These are phyloP conservation scores for Penicillium desertorum DNA, from an alignment of 495 filamentous ascomycete species.

Conservation along the genomic window DNA sequence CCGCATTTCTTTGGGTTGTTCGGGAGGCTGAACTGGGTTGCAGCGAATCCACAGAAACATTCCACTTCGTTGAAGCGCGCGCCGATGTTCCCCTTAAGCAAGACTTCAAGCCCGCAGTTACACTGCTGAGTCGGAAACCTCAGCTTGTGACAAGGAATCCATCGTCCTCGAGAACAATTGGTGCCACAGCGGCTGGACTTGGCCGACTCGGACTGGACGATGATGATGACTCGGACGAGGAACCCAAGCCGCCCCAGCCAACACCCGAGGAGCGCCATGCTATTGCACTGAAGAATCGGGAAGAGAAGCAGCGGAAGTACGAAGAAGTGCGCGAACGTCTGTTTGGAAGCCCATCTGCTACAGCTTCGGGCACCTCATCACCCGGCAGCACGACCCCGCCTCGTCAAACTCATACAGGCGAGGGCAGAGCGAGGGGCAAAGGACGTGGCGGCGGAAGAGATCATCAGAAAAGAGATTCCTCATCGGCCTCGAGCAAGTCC, in stretches of 20 bases:
- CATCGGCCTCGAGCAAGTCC: slow-evolving; percentile 43
- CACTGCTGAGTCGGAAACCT: slow-evolving; percentile 81
- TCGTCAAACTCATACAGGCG: slow-evolving; percentile 34
- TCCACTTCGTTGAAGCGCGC: slow-evolving; percentile 69
- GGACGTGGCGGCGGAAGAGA: slow-evolving; percentile 40
- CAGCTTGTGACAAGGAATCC: slow-evolving; percentile 41
- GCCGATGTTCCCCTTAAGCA: slow-evolving; percentile 68
- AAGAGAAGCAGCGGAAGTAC: slow-evolving; percentile 87
- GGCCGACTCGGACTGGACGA: slow-evolving; percentile 51
- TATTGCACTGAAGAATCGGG: slow-evolving; percentile 70
- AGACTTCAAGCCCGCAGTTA: slow-evolving; percentile 81
- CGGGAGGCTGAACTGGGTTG: background rate
- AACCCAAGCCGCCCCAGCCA: slow-evolving; percentile 54
- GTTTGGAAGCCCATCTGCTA: slow-evolving; percentile 63
- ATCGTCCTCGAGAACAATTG: slow-evolving; percentile 26
- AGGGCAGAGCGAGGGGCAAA: slow-evolving; percentile 42
- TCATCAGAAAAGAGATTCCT: slow-evolving; percentile 48
- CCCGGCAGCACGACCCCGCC: slow-evolving; percentile 66
- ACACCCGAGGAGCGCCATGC: slow-evolving; percentile 70
- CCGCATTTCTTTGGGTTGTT: background rate
- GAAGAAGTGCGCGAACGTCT: slow-evolving; percentile 79
- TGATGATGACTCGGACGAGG: slow-evolving; percentile 68
- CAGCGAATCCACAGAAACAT: slow-evolving; percentile 62
- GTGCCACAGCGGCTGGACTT: slow-evolving; percentile 59
- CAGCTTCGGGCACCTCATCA: slow-evolving; percentile 51